Evolutionary conservation across 805 yeast species (phyloP).

Genomic region (Wickerhamiella vanderwaltii): DNA sequence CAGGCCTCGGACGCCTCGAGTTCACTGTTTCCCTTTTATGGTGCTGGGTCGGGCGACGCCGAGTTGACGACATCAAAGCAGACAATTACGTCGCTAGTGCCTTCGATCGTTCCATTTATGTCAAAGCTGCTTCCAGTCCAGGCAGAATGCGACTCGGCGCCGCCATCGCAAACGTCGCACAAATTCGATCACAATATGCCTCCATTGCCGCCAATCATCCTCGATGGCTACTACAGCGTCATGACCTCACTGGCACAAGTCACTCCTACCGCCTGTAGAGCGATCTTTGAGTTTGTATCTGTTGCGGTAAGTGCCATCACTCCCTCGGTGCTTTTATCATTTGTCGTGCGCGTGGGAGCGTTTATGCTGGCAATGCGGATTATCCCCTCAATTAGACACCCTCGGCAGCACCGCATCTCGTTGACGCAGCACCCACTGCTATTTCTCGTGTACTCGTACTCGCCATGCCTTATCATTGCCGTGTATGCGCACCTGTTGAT

Average conservation of each 20-base stretch:
- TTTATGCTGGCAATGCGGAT: slow-evolving; percentile 86
- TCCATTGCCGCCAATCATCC: slow-evolving; percentile 30
- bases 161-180: not conserved
- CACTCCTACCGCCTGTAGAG: slow-evolving; percentile 31
- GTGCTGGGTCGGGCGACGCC: not conserved
- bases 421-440: slow-evolving; percentile 15
- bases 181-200: slow-evolving; percentile 17
- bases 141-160: too few relatives aligned
- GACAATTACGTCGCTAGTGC: slow-evolving; percentile 4
- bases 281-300: slow-evolving; percentile 33
- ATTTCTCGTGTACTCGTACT: slow-evolving; percentile 61
- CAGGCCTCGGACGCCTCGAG: slow-evolving; percentile 27
- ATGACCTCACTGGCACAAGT: slow-evolving; percentile 29
- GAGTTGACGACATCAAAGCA: too few relatives aligned
- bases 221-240: slow-evolving; percentile 29
- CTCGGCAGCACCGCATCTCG: slow-evolving; percentile 11
- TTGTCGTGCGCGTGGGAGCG: slow-evolving; percentile 76
- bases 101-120: slow-evolving; percentile 5
- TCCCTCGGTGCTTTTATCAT: slow-evolving; percentile 65
- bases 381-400: slow-evolving; percentile 51
- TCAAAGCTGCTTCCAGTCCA: not conserved
- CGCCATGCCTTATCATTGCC: slow-evolving; percentile 89
- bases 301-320: slow-evolving; percentile 54
- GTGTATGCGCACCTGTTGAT: slow-evolving; percentile 89
- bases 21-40: slow-evolving; percentile 14